A percentile compares a stretch with the other conserved stretches of the same genome.
phyloP scores from a whole-genome alignment of 1,139 yeast species.

The Yamadazyma sp. region DNA sequence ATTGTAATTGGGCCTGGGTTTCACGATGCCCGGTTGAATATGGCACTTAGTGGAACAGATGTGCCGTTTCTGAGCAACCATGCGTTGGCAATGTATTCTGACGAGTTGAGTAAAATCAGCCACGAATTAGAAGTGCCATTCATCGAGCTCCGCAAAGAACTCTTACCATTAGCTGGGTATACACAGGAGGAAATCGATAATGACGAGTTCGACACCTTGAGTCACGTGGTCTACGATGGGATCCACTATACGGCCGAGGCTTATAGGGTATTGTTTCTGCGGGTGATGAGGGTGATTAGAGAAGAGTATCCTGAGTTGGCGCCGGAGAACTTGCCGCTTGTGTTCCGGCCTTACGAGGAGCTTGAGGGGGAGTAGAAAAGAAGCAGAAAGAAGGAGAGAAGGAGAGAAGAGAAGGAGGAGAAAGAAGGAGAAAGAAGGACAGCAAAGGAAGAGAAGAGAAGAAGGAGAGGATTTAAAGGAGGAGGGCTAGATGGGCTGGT shows the following conservation, averaged over 20 bases:
- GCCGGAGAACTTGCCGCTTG: conserved; percentile 34
- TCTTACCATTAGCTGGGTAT: conserved; percentile 10
- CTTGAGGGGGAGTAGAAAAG: no score
- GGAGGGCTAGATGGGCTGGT: no score
- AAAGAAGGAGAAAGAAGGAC: no score
- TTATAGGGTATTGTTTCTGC: conserved; percentile 51
- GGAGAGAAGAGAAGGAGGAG: no score
- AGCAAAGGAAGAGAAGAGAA: no score
- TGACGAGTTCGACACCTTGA: conserved; percentile 14
- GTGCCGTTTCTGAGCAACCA: conserved; percentile 18
- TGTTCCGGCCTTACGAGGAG: conserved; percentile 40
- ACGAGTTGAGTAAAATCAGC: conserved; percentile 50
- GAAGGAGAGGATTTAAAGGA: no score
- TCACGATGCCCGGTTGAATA: no score
- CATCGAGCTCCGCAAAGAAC: conserved; percentile 48
- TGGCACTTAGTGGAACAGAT: no score
- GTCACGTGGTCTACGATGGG: conserved; percentile 49
- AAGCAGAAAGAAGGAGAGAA: no score
- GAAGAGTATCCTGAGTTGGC: conserved; percentile 46
- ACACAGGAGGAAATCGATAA: conserved; percentile 17
- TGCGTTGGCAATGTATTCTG: conserved; percentile 47
- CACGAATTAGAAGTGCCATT: conserved; percentile 45
- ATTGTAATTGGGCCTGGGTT: conserved; percentile 67
- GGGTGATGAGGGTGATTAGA: conserved; percentile 37
- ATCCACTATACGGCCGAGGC: conserved; percentile 66